phyloP scores from a whole-genome alignment of 305 asterid genomes.

The Solanum hybrid region DNA sequence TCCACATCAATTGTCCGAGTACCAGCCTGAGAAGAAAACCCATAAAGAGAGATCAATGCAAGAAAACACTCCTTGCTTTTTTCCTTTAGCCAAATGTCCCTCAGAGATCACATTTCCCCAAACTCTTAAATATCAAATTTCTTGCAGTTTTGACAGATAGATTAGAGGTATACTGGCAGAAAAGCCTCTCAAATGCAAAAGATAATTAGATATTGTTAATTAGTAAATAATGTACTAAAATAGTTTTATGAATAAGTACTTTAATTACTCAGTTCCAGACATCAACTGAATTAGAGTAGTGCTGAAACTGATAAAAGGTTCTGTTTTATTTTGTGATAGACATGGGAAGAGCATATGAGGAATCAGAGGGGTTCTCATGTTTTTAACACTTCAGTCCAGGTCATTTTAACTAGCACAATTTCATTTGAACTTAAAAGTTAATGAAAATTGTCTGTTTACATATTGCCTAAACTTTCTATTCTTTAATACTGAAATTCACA shows the following conservation, averaged over 20 bases:
- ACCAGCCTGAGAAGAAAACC: slow-evolving; percentile 60
- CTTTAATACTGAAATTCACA: neutral
- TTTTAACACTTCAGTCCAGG: neutral
- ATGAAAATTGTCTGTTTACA: neutral
- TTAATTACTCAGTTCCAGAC: neutral
- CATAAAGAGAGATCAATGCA: slow-evolving; percentile 5
- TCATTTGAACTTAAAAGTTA: neutral
- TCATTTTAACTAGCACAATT: neutral
- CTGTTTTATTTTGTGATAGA: neutral
- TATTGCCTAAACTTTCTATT: neutral
- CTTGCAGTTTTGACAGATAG: neutral
- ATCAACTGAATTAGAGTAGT: neutral
- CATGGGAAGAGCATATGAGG: neutral
- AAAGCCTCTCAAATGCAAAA: neutral
- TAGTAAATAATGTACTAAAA: neutral
- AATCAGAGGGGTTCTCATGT: neutral
- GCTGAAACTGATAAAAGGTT: neutral
- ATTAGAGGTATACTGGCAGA: neutral
- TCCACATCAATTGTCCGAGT: slow-evolving; percentile 73
- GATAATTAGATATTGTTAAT: neutral
- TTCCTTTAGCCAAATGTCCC: neutral
- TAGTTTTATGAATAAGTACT: neutral
- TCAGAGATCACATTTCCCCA: neutral
- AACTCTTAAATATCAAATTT: neutral
- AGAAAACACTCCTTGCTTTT: neutral